Evolutionary conservation across 495 filamentous ascomycete species (phyloP).

Genomic region (Trichoderma gamsii): DNA sequence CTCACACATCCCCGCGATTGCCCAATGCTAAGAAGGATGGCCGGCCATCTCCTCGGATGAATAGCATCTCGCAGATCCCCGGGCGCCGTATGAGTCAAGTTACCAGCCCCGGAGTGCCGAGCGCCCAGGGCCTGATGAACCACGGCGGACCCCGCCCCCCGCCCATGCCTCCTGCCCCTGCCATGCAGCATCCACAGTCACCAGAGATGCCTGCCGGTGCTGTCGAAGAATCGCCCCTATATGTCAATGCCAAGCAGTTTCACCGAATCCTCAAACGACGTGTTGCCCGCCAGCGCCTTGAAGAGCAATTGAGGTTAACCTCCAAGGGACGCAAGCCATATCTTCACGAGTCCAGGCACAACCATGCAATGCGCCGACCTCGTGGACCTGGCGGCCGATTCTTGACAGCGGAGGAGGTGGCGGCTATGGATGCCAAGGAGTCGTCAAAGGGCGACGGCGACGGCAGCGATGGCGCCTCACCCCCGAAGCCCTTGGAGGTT

Average conservation of each 20-base stretch:
- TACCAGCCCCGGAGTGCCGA: conserved; percentile 55
- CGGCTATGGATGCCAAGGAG: conserved; percentile 67
- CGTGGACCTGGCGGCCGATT: conserved; percentile 95
- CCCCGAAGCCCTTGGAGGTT: conserved; percentile 28
- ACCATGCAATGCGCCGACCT: conserved; percentile 95
- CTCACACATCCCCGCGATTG: conserved; percentile 57
- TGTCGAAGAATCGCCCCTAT: conserved; percentile 89
- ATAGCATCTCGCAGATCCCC: conserved; percentile 39
- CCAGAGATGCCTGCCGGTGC: conserved; percentile 71
- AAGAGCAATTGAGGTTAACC: conserved; percentile 83
- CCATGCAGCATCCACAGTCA: conserved; percentile 64
- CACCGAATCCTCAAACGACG: conserved; percentile 92
- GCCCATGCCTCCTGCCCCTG: conserved; percentile 39
- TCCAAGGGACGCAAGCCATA: conserved; percentile 96
- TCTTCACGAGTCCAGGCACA: conserved; percentile 96
- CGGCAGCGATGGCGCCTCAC: conserved; percentile 24
- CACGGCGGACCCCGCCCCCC: conserved; percentile 40
- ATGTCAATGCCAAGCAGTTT: conserved; percentile 98
- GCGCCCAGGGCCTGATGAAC: conserved; percentile 53
- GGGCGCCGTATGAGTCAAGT: conserved; percentile 57
- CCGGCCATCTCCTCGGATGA: conserved; percentile 57
- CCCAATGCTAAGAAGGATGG: conserved; percentile 51
- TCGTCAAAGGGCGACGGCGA: conserved; percentile 31
- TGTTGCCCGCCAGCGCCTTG: conserved; percentile 86
- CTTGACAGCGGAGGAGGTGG: conserved; percentile 96